Evolutionary conservation across 1,284 basidiomycete species (phyloP).

Genomic region (Farysia itapuensis): DNA sequence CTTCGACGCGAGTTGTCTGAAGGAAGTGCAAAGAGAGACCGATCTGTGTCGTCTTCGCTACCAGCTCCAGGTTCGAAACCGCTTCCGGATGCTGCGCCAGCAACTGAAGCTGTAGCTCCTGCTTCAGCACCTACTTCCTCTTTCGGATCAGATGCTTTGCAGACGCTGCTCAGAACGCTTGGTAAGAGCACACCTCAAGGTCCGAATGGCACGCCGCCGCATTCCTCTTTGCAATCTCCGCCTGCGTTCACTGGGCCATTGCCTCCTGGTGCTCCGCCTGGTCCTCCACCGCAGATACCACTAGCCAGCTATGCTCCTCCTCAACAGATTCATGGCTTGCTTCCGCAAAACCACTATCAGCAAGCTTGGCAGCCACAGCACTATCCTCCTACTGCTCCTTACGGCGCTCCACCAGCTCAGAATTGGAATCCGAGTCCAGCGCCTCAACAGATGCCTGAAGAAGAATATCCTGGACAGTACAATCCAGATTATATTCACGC

Average conservation of each 20-base stretch:
- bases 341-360: not conserved
- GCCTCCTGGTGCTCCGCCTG: not conserved
- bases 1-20: slow-evolving; percentile 11
- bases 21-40: not conserved
- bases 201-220: not conserved
- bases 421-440: slow-evolving; percentile 2
- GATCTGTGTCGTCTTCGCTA: not conserved
- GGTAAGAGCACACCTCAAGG: slow-evolving; percentile 14
- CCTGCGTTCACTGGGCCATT: not conserved
- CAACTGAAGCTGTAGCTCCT: not conserved
- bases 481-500: slow-evolving; percentile 30
- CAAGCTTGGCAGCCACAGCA: not conserved
- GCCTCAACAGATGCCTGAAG: slow-evolving; percentile 22
- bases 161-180: slow-evolving; percentile 22
- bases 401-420: not conserved
- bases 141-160: slow-evolving; percentile 21
- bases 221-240: not conserved
- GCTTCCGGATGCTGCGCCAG: not conserved
- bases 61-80: not conserved
- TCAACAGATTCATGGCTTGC: no score
- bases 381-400: not conserved
- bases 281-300: not conserved
- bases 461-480: slow-evolving; percentile 36
- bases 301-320: no score
- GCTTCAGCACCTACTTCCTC: not conserved